These are phyloP conservation scores for Lactifluus rugatus DNA, from an alignment of 768 basidiomycete species.

Conservation along the genomic window DNA sequence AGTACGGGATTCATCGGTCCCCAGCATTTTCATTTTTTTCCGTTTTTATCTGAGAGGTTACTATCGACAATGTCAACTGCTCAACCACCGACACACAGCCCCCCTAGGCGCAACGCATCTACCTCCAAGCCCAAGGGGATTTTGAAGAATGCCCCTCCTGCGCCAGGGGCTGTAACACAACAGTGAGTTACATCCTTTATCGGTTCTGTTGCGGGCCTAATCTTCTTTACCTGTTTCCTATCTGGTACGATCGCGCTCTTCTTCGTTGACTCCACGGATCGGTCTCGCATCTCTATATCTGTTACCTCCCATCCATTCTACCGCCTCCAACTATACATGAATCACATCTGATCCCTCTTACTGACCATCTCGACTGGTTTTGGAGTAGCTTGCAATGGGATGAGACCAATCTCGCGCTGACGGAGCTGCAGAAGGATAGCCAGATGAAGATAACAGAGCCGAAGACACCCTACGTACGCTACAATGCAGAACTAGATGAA, in stretches of 20 bases:
- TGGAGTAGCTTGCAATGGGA: conserved; percentile 81
- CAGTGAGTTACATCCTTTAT: conserved; percentile 35
- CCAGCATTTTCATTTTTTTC: not conserved
- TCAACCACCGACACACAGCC: conserved; percentile 37
- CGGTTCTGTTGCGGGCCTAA: not conserved
- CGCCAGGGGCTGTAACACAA: conserved; percentile 31
- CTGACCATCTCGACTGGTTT: not conserved
- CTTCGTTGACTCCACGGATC: not conserved
- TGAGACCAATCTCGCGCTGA: conserved; percentile 85
- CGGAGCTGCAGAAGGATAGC: conserved; percentile 90
- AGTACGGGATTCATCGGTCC: not conserved
- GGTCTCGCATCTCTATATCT: not conserved
- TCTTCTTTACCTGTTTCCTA: conserved; percentile 9
- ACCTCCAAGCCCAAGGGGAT: conserved; percentile 73
- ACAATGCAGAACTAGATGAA: conserved; percentile 77
- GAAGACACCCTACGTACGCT: conserved; percentile 93
- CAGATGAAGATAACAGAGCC: conserved; percentile 98
- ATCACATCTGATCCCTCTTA: not conserved
- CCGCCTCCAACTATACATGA: not conserved
- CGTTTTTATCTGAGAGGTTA: not conserved
- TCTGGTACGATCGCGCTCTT: conserved; percentile 1
- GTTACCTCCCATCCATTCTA: not conserved
- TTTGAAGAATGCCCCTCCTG: conserved; percentile 67
- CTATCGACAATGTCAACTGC: conserved; percentile 23
- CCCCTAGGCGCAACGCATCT: conserved; percentile 51